phyloP scores from a whole-genome alignment of 768 basidiomycete species.

The Phlebiopsis flavidoalba region DNA sequence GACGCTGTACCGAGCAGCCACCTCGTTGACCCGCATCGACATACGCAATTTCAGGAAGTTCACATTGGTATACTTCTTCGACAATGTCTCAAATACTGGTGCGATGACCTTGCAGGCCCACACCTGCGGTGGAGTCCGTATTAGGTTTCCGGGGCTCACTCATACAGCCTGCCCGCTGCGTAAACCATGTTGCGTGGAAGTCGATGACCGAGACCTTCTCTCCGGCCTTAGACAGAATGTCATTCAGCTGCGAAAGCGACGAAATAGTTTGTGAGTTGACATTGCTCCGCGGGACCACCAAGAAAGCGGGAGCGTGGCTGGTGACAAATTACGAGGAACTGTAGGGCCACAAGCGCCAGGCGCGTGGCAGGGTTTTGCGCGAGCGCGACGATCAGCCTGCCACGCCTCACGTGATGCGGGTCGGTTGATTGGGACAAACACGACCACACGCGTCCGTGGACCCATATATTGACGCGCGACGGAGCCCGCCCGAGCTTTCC shows the following conservation, averaged over 20 bases:
- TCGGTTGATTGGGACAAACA: conserved; percentile 13
- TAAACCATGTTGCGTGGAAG: conserved; percentile 84
- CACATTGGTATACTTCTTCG: conserved; percentile 61
- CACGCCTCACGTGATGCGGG: conserved; percentile 8
- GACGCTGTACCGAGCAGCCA: conserved; percentile 57
- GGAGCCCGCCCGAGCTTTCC: conserved; percentile 7
- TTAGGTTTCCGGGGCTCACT: conserved; percentile 7
- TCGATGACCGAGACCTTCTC: conserved; percentile 76
- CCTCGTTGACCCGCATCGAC: conserved; percentile 59
- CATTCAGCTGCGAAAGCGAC: conserved; percentile 57
- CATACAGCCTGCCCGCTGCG: conserved; percentile 7
- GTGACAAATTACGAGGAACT: background rate
- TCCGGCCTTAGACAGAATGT: conserved; percentile 49
- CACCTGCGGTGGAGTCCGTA: conserved; percentile 51
- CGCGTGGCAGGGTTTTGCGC: background rate
- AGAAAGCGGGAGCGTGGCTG: background rate
- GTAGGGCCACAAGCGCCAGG: background rate
- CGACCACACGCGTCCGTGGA: conserved; percentile 14
- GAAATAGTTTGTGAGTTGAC: conserved; percentile 59
- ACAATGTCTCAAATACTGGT: conserved; percentile 64
- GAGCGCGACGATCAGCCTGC: background rate
- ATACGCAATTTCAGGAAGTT: conserved; percentile 86
- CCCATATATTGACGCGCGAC: conserved; percentile 9
- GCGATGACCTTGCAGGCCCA: conserved; percentile 85
- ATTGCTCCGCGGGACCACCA: conserved; percentile 24